phyloP scores from a whole-genome alignment of 1,284 basidiomycete species.

The Cryptococcus wingfieldii region DNA sequence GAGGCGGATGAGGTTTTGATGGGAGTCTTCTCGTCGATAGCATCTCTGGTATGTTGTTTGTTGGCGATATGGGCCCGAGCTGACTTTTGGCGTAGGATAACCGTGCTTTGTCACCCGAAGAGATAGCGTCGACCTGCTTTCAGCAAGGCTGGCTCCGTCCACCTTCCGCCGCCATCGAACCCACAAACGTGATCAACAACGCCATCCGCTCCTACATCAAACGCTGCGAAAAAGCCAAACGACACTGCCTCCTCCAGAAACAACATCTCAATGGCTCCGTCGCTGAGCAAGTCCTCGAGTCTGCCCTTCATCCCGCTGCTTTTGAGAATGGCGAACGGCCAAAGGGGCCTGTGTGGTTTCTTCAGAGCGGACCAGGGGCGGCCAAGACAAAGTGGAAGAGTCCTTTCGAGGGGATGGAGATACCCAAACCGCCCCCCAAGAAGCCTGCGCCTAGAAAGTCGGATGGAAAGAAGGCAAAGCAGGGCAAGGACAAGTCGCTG shows the following conservation, averaged over 20 bases:
- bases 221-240: constrained; percentile 30
- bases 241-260: constrained; percentile 38
- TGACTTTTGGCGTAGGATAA: constrained; percentile 36
- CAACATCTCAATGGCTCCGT: constrained; percentile 43
- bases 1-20: constrained; percentile 43
- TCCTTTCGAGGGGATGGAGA: constrained; percentile 40
- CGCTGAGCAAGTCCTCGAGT: constrained; percentile 37
- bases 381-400: constrained; percentile 37
- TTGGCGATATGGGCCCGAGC: background rate
- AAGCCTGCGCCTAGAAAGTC: constrained; percentile 31
- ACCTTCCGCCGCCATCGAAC: constrained; percentile 40
- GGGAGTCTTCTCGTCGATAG: constrained; percentile 40
- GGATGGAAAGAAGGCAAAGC: constrained; percentile 11
- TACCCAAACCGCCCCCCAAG: constrained; percentile 33
- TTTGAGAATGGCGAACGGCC: constrained; percentile 33
- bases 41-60: constrained; percentile 32
- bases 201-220: constrained; percentile 43
- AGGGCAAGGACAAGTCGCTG: constrained; percentile 18
- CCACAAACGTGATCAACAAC: constrained; percentile 36
- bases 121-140: constrained; percentile 38
- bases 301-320: constrained; percentile 43
- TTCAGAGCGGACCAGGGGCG: constrained; percentile 28
- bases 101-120: constrained; percentile 41
- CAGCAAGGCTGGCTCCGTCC: constrained; percentile 44
- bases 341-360: constrained; percentile 44